Evolutionary conservation across 176 grass and related monocot species (phyloP).

Genomic region (Oryza nivara): DNA sequence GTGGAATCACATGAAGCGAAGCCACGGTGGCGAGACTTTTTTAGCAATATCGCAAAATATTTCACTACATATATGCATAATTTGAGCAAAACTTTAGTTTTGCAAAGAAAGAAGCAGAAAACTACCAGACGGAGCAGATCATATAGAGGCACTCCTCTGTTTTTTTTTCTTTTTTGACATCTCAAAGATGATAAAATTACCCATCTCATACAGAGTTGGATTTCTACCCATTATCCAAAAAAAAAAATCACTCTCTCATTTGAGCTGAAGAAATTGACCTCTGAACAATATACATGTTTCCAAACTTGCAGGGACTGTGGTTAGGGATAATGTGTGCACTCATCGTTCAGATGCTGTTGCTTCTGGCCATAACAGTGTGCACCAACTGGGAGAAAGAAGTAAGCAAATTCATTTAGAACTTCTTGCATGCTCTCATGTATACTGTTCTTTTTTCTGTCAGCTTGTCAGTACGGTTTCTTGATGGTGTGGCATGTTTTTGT

Average conservation of each 20-base stretch:
- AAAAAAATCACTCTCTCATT: neutral
- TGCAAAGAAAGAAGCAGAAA: too few species aligned
- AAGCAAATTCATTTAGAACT: constrained; percentile 18
- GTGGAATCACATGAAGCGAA: too few species aligned
- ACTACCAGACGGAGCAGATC: too few species aligned
- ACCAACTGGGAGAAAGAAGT: constrained; percentile 58
- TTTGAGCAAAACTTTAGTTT: too few species aligned
- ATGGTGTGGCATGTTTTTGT: neutral
- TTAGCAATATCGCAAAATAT: too few species aligned
- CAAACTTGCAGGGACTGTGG: constrained; percentile 43
- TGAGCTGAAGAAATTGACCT: neutral
- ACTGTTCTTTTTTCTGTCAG: neutral
- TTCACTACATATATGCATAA: too few species aligned
- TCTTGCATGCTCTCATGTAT: neutral
- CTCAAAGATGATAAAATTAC: too few species aligned
- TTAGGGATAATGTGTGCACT: constrained; percentile 42
- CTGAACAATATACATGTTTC: neutral
- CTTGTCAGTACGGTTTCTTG: neutral
- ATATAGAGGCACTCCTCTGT: too few species aligned
- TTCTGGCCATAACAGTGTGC: constrained; percentile 37
- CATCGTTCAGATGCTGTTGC: constrained; percentile 43
- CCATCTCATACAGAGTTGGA: too few species aligned
- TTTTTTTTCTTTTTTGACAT: too few species aligned
- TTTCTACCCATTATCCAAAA: too few species aligned
- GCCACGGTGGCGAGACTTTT: too few species aligned